phyloP scores from a whole-genome alignment of 495 filamentous ascomycete genomes.

The Podospora didyma region DNA sequence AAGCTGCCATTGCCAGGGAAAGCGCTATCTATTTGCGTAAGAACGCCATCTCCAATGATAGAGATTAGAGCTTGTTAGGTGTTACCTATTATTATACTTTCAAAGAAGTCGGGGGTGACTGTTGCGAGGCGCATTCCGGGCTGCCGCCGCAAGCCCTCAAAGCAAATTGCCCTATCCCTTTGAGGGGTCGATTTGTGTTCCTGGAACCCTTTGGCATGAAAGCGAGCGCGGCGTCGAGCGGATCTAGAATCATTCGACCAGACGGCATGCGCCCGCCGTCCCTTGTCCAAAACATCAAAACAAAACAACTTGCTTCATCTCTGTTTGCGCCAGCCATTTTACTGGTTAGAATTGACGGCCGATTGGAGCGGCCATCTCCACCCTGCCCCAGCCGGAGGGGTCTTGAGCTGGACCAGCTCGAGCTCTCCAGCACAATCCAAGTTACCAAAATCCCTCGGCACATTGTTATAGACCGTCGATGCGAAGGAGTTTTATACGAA shows the following conservation, averaged over 20 bases:
- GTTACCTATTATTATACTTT: too few relatives aligned
- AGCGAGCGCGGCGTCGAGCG: background rate
- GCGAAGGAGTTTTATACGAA: too few relatives aligned
- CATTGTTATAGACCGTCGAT: too few relatives aligned
- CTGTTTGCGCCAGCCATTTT: conserved; percentile 13
- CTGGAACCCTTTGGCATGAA: conserved; percentile 2
- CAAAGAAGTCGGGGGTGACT: too few relatives aligned
- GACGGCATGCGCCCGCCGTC: conserved; percentile 10
- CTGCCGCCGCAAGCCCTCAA: background rate
- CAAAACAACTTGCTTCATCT: conserved; percentile 25
- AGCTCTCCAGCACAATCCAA: too few relatives aligned
- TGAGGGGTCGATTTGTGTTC: background rate
- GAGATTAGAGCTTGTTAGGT: too few relatives aligned
- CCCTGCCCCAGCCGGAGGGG: background rate
- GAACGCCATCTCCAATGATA: too few relatives aligned
- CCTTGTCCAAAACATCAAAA: conserved; percentile 27
- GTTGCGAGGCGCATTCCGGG: too few relatives aligned
- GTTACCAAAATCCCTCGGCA: too few relatives aligned
- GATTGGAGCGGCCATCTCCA: conserved; percentile 9
- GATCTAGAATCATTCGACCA: conserved; percentile 8
- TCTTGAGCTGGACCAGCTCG: background rate
- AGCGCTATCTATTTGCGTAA: too few relatives aligned
- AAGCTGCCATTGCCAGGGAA: background rate
- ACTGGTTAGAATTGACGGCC: conserved; percentile 20
- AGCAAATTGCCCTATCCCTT: background rate